A percentile compares a stretch with the other conserved stretches of the same genome.
Conservation (phyloP, 176 grass and related monocot species). For the Areca catechu region DNA sequence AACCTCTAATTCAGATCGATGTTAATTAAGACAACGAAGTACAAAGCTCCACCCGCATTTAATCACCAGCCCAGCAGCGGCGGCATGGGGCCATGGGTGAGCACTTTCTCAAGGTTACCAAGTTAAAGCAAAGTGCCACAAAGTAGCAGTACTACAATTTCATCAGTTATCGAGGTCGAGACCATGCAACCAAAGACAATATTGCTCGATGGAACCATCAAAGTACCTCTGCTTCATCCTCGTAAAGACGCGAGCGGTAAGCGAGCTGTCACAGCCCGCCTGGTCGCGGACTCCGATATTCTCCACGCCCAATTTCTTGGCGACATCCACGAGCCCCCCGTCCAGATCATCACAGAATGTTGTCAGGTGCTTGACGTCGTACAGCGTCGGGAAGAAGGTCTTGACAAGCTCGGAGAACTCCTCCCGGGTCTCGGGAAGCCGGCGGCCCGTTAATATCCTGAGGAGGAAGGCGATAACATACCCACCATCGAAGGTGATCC, state of each 20-base stretch:
- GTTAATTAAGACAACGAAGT: too few species aligned
- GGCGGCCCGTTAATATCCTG: conserved; percentile 2
- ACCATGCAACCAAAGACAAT: neutral
- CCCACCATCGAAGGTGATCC: conserved; percentile 6
- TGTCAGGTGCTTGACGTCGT: conserved; percentile 11
- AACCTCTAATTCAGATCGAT: too few species aligned
- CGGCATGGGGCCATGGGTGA: too few species aligned
- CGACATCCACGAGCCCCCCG: neutral
- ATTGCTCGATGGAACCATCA: neutral
- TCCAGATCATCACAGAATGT: conserved; percentile 1
- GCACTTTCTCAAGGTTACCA: too few species aligned
- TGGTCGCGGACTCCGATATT: conserved; percentile 1
- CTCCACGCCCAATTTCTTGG: neutral
- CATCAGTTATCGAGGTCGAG: too few species aligned
- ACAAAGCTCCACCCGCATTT: too few species aligned
- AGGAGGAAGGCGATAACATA: conserved; percentile 1
- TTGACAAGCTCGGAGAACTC: conserved; percentile 2
- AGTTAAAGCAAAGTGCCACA: too few species aligned
- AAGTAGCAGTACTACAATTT: too few species aligned
- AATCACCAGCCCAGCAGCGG: too few species aligned
- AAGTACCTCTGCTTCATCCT: conserved; percentile 1
- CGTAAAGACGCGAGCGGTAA: neutral
- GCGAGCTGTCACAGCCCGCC: conserved; percentile 6
- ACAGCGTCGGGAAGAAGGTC: neutral
- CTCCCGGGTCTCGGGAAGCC: neutral